Conservation (phyloP, 768 basidiomycete species). For the Tylopilus balloui region DNA sequence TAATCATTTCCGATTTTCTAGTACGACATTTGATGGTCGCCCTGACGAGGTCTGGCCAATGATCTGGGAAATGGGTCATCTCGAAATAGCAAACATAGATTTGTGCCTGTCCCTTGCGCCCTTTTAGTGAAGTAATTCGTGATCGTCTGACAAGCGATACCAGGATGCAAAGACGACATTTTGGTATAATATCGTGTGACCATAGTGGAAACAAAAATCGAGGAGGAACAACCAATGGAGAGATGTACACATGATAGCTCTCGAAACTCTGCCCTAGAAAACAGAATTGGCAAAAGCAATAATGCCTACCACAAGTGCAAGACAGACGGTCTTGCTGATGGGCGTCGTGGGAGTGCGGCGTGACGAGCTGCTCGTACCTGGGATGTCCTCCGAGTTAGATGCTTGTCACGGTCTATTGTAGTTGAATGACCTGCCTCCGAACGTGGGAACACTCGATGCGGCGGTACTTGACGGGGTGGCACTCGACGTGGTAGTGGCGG, state of each 20-base stretch:
- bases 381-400: neutral
- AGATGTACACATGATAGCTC: too few relatives aligned
- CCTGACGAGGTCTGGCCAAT: neutral
- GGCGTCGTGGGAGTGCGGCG: constrained; percentile 3
- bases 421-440: constrained; percentile 1
- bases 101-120: neutral
- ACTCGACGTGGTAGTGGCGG: neutral
- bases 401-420: neutral
- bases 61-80: neutral
- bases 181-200: neutral
- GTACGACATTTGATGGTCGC: constrained; percentile 25
- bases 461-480: too few relatives aligned
- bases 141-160: neutral
- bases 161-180: neutral
- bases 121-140: neutral
- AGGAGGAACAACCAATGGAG: too few relatives aligned
- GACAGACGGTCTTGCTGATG: neutral
- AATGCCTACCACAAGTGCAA: constrained; percentile 9
- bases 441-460: neutral
- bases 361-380: constrained; percentile 4
- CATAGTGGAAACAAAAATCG: neutral
- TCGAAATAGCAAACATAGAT: constrained; percentile 1
- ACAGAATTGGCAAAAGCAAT: neutral
- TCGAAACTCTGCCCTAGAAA: neutral
- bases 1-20: constrained; percentile 1